phyloP scores from a whole-genome alignment of 352 stramenopile species.

The Phytophthora hibernalis region DNA sequence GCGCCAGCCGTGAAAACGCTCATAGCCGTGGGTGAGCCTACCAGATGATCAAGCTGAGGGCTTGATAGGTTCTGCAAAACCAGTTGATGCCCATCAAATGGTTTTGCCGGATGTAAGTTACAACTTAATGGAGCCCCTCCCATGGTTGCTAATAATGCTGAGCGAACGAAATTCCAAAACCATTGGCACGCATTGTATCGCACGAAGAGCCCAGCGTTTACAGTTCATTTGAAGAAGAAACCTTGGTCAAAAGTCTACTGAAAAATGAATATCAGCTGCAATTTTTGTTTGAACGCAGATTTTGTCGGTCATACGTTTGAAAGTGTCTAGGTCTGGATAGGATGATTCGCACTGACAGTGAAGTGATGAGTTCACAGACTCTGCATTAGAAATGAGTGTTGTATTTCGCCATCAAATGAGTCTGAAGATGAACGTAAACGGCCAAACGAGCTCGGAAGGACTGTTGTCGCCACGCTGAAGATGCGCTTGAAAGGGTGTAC shows the following conservation, averaged over 20 bases:
- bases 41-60: too few relatives aligned
- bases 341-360: too few relatives aligned
- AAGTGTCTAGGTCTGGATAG: too few relatives aligned
- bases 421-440: too few relatives aligned
- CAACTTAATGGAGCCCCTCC: neutral
- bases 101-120: neutral
- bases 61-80: neutral
- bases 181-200: neutral
- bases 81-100: constrained; percentile 2
- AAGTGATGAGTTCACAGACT: too few relatives aligned
- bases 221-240: neutral
- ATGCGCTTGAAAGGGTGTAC: neutral
- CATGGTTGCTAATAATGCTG: constrained; percentile 5
- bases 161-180: neutral
- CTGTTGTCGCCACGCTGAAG: neutral
- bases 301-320: too few relatives aligned
- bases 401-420: too few relatives aligned
- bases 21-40: too few relatives aligned
- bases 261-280: too few relatives aligned
- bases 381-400: too few relatives aligned
- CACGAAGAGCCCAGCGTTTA: neutral
- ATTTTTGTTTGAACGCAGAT: too few relatives aligned
- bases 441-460: neutral
- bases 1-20: too few relatives aligned
- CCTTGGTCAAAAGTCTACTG: neutral